Conservation (phyloP, 345 rosid species). For the Populus davidiana region DNA sequence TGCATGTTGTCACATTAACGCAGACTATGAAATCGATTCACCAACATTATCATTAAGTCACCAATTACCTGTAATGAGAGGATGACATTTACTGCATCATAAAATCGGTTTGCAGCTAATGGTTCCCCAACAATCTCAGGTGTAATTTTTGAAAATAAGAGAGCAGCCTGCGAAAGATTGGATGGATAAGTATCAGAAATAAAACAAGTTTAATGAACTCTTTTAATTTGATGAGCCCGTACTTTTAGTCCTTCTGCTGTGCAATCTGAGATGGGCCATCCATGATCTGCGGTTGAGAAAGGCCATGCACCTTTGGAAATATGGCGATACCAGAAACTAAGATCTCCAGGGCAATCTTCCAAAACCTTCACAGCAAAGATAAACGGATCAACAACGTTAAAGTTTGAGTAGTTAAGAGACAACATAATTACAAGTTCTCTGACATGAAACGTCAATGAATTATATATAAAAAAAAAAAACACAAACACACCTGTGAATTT, state of each 20-base stretch:
- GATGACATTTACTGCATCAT: conserved; percentile 83
- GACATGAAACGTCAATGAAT: background rate
- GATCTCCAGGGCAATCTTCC: conserved; percentile 86
- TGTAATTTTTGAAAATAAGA: conserved; percentile 66
- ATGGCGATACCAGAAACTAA: conserved; percentile 81
- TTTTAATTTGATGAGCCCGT: conserved; percentile 20
- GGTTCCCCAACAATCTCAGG: conserved; percentile 77
- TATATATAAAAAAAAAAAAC: conserved; percentile 6
- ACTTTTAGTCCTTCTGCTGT: conserved; percentile 92
- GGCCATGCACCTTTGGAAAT: conserved; percentile 99
- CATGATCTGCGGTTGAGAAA: conserved; percentile 93
- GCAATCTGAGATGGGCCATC: conserved; percentile 98
- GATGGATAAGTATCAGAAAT: conserved; percentile 6
- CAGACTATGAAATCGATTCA: background rate
- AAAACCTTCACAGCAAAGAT: conserved; percentile 47
- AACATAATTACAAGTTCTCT: background rate
- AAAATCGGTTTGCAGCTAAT: conserved; percentile 50
- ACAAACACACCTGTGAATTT: conserved; percentile 60
- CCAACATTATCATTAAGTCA: background rate
- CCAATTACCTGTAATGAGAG: conserved; percentile 77
- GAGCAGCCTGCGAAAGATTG: conserved; percentile 54
- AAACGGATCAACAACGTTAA: conserved; percentile 11
- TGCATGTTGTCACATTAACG: background rate
- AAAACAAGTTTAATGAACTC: conserved; percentile 6
- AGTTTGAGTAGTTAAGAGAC: background rate